These are phyloP conservation scores for Silene latifolia DNA, from an alignment of 148 eudicot genomes.

Conservation along the genomic window DNA sequence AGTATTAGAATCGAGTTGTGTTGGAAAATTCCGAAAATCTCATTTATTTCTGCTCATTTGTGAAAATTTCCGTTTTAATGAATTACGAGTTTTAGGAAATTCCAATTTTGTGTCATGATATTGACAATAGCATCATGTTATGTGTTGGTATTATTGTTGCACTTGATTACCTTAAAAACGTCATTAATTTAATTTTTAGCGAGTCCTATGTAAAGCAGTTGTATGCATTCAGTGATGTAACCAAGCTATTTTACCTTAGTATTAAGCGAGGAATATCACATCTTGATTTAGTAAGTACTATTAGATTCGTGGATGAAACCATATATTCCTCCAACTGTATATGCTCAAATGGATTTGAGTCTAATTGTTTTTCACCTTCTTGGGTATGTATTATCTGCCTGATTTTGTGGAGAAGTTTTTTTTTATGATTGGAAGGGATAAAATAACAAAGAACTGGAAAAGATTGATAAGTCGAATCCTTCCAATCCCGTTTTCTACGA, in stretches of 20 bases:
- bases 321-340: not conserved
- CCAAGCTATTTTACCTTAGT: no score
- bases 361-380: not conserved
- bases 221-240: no score
- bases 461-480: conserved; percentile 69
- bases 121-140: no score
- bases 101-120: no score
- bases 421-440: conserved; percentile 76
- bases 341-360: not conserved
- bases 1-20: no score
- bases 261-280: no score
- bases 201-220: no score
- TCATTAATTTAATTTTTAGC: no score
- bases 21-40: no score
- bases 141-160: no score
- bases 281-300: not conserved
- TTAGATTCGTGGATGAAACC: not conserved
- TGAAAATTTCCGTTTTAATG: not conserved
- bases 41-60: not conserved
- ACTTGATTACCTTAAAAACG: no score
- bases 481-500: conserved; percentile 51
- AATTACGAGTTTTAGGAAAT: not conserved
- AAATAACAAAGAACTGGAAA: conserved; percentile 51
- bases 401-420: conserved; percentile 46
- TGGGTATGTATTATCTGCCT: not conserved